A percentile compares a stretch with the other conserved stretches of the same genome.
These are phyloP conservation scores for Pseudogymnoascus sp. DNA, from an alignment of 2,329 filamentous ascomycete genomes.

Conservation along the genomic window DNA sequence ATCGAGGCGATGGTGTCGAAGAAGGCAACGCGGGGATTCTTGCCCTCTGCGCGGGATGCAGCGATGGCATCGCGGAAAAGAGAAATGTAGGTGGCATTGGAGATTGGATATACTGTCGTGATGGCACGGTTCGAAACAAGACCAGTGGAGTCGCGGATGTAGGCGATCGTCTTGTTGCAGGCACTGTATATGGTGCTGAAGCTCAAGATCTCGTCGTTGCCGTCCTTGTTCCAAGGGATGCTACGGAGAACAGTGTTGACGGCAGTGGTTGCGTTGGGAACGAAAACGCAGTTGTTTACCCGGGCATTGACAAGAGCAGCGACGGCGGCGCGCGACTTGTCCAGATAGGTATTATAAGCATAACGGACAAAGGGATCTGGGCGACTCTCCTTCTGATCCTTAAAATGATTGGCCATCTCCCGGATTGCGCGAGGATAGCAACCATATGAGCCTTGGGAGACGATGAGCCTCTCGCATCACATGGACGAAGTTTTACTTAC, in stretches of 20 bases:
- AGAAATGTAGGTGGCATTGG: conserved; percentile 57
- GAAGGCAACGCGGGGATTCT: conserved; percentile 58
- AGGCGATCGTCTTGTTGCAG: conserved; percentile 67
- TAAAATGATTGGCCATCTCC: conserved; percentile 52
- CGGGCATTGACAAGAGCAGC: conserved; percentile 60
- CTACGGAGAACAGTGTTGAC: conserved; percentile 75
- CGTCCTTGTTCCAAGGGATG: conserved; percentile 54
- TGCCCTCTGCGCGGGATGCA: conserved; percentile 45
- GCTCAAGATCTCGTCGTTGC: conserved; percentile 63
- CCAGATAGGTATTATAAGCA: conserved; percentile 53
- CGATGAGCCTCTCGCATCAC: not conserved
- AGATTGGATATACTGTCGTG: conserved; percentile 57
- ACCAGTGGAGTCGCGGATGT: conserved; percentile 36
- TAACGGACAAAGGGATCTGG: conserved; percentile 75
- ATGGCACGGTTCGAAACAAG: conserved; percentile 46
- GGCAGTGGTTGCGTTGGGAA: conserved; percentile 72
- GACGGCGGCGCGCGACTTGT: conserved; percentile 55
- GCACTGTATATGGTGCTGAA: conserved; percentile 74
- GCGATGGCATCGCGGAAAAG: conserved; percentile 54
- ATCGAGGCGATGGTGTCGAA: conserved; percentile 76
- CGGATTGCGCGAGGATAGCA: conserved; percentile 59
- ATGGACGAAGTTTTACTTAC: conserved; percentile 17
- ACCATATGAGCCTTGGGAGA: conserved; percentile 61
- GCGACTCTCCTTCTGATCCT: conserved; percentile 56
- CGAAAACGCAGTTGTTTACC: conserved; percentile 61